Conservation (phyloP, 306 rosid species). For the Myrica gale region DNA sequence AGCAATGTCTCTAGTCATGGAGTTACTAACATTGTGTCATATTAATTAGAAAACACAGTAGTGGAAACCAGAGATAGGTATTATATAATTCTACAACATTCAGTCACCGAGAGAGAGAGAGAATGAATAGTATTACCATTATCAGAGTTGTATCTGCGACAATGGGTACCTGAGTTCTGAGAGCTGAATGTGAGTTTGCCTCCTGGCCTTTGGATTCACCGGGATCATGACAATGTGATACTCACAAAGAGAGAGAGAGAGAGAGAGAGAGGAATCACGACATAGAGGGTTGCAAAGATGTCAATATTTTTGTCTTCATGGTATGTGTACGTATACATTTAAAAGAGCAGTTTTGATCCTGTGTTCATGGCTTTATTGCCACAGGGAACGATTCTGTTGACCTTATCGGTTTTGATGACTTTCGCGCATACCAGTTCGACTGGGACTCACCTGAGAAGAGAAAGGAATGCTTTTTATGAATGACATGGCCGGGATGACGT, state of each 20-base stretch:
- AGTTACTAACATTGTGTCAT: constrained; percentile 74
- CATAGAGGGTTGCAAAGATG: constrained; percentile 16
- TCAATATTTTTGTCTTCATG: no score
- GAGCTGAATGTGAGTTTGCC: constrained; percentile 25
- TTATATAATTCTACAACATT: neutral
- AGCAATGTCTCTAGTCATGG: constrained; percentile 83
- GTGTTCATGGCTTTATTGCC: no score
- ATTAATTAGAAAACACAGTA: constrained; percentile 16
- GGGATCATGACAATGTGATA: constrained; percentile 9
- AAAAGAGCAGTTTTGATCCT: no score
- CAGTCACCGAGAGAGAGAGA: neutral
- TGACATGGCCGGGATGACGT: no score
- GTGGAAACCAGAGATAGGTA: neutral
- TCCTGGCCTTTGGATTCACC: neutral
- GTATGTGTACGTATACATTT: no score
- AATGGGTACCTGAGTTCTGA: constrained; percentile 1
- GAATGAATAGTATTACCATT: constrained; percentile 15
- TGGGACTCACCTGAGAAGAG: no score
- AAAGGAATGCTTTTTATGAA: no score
- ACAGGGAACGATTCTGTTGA: no score
- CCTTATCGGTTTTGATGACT: no score
- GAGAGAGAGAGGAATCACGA: constrained; percentile 49
- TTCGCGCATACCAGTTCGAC: no score
- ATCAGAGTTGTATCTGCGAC: constrained; percentile 29
- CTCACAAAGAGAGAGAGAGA: constrained; percentile 22